phyloP scores from a whole-genome alignment of 208 protist species.

The Leishmania major region DNA sequence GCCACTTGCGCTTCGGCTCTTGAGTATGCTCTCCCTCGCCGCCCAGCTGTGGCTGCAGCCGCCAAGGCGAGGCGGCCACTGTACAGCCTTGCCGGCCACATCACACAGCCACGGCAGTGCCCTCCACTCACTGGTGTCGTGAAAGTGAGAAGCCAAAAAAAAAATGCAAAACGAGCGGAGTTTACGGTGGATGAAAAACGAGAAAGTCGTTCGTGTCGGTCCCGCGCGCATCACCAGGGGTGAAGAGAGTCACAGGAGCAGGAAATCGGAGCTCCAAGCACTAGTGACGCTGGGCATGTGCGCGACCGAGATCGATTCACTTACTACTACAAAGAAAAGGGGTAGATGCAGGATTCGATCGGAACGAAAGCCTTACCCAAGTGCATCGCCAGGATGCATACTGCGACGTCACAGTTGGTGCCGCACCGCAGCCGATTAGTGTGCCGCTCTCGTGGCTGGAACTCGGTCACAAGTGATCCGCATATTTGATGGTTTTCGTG shows the following conservation, averaged over 20 bases:
- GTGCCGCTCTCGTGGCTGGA: not conserved
- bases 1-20: not conserved
- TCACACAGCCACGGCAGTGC: not conserved
- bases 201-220: not conserved
- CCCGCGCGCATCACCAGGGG: not conserved
- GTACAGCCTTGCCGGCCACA: not conserved
- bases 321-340: too few species aligned
- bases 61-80: not conserved
- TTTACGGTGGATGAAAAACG: not conserved
- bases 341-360: not conserved
- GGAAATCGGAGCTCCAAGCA: not conserved
- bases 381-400: not conserved
- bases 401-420: not conserved
- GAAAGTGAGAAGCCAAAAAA: not conserved
- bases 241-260: not conserved
- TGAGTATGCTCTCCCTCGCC: not conserved
- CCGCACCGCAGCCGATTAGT: not conserved
- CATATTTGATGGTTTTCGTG: not conserved
- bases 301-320: not conserved
- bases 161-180: not conserved
- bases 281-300: not conserved
- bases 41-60: not conserved
- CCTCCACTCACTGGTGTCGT: not conserved
- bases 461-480: not conserved
- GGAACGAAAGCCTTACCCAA: not conserved